phyloP scores from a whole-genome alignment of 2,329 filamentous ascomycete genomes.

The Ustilaginoidea virens region DNA sequence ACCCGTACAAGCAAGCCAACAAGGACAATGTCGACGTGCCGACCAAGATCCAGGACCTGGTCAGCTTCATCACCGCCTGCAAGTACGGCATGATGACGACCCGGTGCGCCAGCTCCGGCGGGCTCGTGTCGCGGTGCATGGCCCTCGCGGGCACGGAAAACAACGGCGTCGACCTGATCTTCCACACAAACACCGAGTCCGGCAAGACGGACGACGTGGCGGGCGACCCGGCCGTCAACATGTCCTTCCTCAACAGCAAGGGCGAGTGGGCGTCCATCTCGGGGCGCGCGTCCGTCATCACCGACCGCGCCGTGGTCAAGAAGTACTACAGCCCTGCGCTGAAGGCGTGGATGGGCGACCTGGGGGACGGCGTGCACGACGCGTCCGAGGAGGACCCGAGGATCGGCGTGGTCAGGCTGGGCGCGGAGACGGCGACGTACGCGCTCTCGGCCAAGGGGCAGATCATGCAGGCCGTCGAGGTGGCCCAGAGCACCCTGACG shows the following conservation, averaged over 20 bases:
- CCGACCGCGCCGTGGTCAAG: conserved; percentile 50
- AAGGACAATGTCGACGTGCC: conserved; percentile 48
- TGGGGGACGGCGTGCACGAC: conserved; percentile 71
- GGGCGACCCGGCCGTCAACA: conserved; percentile 59
- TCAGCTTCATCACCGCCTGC: conserved; percentile 51
- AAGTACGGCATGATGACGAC: conserved; percentile 92
- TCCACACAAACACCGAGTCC: conserved; percentile 83
- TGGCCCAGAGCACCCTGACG: conserved; percentile 60
- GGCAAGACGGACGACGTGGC: conserved; percentile 74
- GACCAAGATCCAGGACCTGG: conserved; percentile 62
- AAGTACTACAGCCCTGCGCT: conserved; percentile 61
- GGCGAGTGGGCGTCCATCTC: conserved; percentile 81
- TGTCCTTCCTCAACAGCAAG: conserved; percentile 60
- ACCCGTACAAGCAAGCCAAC: conserved; percentile 69
- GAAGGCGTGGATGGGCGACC: conserved; percentile 76
- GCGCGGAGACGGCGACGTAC: conserved; percentile 58
- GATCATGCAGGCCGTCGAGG: conserved; percentile 48
- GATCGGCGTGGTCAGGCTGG: conserved; percentile 67
- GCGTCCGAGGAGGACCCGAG: conserved; percentile 69
- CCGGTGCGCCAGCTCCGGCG: conserved; percentile 44
- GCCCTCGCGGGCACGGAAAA: conserved; percentile 68
- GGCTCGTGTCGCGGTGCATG: conserved; percentile 74
- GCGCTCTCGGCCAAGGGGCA: conserved; percentile 47
- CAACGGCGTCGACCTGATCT: conserved; percentile 67
- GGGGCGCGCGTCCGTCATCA: conserved; percentile 54